These are phyloP conservation scores for Ensete ventricosum DNA, from an alignment of 176 grass and related monocot genomes.

Conservation along the genomic window DNA sequence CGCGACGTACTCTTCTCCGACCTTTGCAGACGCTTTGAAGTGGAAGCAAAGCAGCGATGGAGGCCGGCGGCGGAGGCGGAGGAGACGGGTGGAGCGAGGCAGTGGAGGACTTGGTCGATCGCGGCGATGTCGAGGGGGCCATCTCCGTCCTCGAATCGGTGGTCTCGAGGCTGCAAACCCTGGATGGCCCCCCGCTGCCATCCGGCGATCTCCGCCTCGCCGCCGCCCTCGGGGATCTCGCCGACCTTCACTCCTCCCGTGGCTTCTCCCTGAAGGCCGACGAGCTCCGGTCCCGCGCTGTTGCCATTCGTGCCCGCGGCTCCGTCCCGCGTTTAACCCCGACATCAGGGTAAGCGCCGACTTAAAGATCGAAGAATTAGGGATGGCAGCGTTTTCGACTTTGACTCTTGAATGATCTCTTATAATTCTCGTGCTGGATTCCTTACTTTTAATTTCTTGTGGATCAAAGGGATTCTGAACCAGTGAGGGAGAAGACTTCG, in stretches of 20 bases:
- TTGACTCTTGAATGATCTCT: not conserved
- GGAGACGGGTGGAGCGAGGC: slow-evolving; percentile 58
- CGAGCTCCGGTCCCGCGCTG: slow-evolving; percentile 56
- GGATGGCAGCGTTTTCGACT: not conserved
- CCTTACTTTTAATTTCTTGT: not conserved
- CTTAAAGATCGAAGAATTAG: not conserved
- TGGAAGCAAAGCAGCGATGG: not conserved
- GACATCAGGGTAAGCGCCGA: slow-evolving; percentile 31
- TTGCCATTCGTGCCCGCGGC: slow-evolving; percentile 37
- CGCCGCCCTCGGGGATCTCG: slow-evolving; percentile 65
- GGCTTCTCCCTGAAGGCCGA: slow-evolving; percentile 56
- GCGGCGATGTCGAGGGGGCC: slow-evolving; percentile 53
- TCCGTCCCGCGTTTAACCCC: not conserved
- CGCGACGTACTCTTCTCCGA: not conserved
- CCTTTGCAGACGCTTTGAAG: not conserved
- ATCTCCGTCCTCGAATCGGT: slow-evolving; percentile 61
- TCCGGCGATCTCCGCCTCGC: slow-evolving; percentile 39
- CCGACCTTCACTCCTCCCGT: slow-evolving; percentile 51
- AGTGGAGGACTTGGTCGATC: slow-evolving; percentile 63
- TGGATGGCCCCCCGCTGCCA: slow-evolving; percentile 13
- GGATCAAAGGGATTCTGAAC: slow-evolving; percentile 25
- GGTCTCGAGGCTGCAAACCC: slow-evolving; percentile 25
- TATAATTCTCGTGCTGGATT: slow-evolving; percentile 10
- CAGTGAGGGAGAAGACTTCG: slow-evolving; percentile 13
- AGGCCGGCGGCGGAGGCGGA: not conserved